These are phyloP conservation scores for Brassica rapa DNA, from an alignment of 345 rosid genomes.

Conservation along the genomic window DNA sequence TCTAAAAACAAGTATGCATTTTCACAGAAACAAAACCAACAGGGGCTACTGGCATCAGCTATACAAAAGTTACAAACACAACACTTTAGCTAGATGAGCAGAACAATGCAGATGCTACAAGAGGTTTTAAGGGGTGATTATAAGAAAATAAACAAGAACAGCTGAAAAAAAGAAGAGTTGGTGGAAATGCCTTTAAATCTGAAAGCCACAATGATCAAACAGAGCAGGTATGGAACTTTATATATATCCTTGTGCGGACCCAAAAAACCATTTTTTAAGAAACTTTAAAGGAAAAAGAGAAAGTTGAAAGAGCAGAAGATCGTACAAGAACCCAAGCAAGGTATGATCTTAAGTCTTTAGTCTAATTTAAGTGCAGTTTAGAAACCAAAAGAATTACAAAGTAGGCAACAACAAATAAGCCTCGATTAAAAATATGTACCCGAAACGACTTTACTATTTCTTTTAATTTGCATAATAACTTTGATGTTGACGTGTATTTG, in stretches of 20 bases:
- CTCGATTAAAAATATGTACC: neutral
- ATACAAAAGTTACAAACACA: neutral
- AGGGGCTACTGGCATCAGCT: neutral
- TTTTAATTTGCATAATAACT: neutral
- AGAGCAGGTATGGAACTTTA: neutral
- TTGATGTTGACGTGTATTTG: neutral
- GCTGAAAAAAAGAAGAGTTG: neutral
- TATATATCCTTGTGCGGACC: neutral
- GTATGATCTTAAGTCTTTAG: slow-evolving; percentile 15
- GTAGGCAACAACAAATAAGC: neutral
- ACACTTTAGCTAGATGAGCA: neutral
- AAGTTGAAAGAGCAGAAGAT: neutral
- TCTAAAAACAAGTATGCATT: neutral
- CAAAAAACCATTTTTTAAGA: neutral
- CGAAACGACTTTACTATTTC: neutral
- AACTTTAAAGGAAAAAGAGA: neutral
- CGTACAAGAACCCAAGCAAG: neutral
- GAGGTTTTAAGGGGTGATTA: neutral
- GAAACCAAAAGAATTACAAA: neutral
- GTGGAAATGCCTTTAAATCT: neutral
- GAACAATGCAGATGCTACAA: neutral
- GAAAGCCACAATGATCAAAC: neutral
- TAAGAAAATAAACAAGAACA: neutral
- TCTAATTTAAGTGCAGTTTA: no score
- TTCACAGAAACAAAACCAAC: neutral